Conservation (phyloP, 306 rosid species). For the Nissolia schottii region DNA sequence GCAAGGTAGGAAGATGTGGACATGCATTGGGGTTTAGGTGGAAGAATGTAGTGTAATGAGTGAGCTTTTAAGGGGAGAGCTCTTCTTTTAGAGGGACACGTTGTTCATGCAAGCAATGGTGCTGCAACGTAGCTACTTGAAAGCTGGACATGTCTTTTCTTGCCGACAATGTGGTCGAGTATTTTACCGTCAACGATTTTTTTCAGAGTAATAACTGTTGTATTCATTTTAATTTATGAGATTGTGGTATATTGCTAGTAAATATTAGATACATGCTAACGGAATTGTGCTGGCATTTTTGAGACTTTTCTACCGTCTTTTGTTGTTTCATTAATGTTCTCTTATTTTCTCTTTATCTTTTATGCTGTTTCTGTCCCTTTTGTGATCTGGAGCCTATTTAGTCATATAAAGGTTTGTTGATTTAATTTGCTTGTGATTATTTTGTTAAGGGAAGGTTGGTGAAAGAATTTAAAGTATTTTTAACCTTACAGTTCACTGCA, state of each 20-base stretch:
- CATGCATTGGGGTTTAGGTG: constrained; percentile 29
- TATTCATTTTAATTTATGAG: constrained; percentile 17
- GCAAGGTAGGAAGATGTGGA: constrained; percentile 28
- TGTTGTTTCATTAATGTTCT: background rate
- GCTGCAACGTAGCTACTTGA: constrained; percentile 42
- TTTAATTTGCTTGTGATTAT: background rate
- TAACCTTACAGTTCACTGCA: background rate
- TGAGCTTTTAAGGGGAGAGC: constrained; percentile 18
- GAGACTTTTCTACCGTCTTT: constrained; percentile 15
- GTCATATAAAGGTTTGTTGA: background rate
- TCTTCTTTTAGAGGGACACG: constrained; percentile 28
- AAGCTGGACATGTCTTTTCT: constrained; percentile 37
- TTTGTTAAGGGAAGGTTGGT: constrained; percentile 11
- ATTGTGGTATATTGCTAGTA: constrained; percentile 21
- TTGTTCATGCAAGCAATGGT: constrained; percentile 34
- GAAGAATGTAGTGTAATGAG: constrained; percentile 36
- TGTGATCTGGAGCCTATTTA: background rate
- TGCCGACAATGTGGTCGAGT: constrained; percentile 33
- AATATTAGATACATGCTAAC: constrained; percentile 19
- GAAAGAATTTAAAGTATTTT: background rate
- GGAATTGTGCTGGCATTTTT: constrained; percentile 28
- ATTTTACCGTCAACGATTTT: constrained; percentile 20
- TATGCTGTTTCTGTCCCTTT: background rate
- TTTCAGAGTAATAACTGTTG: constrained; percentile 15
- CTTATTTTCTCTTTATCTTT: constrained; percentile 11